Percentiles rank a stretch among this genome's conserved stretches.
These are phyloP conservation scores for Paramecium bursaria DNA, from an alignment of 73 alveolate species.

Conservation along the genomic window DNA sequence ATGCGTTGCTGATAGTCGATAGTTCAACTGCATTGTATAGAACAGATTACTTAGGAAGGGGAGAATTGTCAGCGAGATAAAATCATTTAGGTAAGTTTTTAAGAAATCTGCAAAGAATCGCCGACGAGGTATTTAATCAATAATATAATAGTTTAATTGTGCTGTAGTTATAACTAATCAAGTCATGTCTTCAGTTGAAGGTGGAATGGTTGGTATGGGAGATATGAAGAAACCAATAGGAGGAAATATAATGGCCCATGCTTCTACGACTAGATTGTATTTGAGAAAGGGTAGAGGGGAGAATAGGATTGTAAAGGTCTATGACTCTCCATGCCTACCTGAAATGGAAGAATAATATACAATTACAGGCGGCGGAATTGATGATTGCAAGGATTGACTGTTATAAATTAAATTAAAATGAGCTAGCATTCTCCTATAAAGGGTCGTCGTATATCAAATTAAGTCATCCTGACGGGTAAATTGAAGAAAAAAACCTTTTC, in stretches of 20 bases:
- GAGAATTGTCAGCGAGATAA: conserved; percentile 93
- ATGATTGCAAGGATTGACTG: conserved; percentile 76
- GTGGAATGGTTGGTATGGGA: conserved; percentile 93
- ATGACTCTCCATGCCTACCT: conserved; percentile 98
- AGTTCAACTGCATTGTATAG: conserved; percentile 98
- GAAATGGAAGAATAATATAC: conserved; percentile 94
- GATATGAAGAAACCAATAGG: conserved; percentile 98
- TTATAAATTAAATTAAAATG: background rate
- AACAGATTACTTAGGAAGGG: conserved; percentile 99
- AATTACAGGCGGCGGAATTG: conserved; percentile 91
- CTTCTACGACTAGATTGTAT: conserved; percentile 95
- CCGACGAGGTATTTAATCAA: conserved; percentile 82
- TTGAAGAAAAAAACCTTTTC: conserved; percentile 44
- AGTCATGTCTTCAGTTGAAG: conserved; percentile 97
- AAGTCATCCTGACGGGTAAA: conserved; percentile 31
- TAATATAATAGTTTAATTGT: conserved; percentile 75
- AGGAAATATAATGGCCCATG: conserved; percentile 99
- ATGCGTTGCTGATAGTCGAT: conserved; percentile 96
- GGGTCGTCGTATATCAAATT: conserved; percentile 48
- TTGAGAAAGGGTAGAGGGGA: conserved; percentile 97
- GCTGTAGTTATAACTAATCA: conserved; percentile 99
- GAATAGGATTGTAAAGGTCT: conserved; percentile 94
- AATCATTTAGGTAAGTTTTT: conserved; percentile 96
- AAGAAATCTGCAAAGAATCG: conserved; percentile 95
- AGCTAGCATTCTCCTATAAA: conserved; percentile 16